Base-by-base conservation (phyloP, 768 basidiomycete genomes). In the Chalciporus piperatus region DNA sequence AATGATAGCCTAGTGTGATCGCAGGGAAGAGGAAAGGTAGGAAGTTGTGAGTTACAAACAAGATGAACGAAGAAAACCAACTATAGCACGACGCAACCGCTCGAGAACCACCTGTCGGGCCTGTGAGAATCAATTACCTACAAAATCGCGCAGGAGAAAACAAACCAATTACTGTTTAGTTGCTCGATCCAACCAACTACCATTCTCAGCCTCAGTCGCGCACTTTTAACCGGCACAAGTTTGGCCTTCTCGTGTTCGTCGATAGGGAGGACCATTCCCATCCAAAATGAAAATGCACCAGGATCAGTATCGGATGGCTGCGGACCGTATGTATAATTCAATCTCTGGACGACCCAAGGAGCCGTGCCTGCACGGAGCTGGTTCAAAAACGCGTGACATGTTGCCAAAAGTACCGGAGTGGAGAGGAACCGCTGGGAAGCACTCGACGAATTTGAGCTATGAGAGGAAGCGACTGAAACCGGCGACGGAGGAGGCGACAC, bases 131-230 rank as follows among this genome's bases (percentile, higher is more conserved):
- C 22, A 61, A 51, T 61, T 56, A 41, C 46, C 16, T 52, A 48
- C 41, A 57, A 53, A 60, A 32, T 4, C 30, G 12, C 54, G 45
- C 35, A 23, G 30, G n/a, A 51, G 30, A 40, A 43, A 17, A 57
- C 67, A 50, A 64, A 83, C 82, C 82, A 84, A 44, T 78, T 75
- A 48, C 74, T 74, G 47, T 78, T 74, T 50, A 89, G 70, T 62
- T 82, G 80, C 72, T 97, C 92, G 61, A 98, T 95, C 96, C 96
- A 98, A 62, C 92, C 89, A 23, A 90, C 89, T 51, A 97, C 87
- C 60, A 98, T 76, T 50, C 87, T 76, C 48, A 98, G 72, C 28
- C 96, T 78, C 55, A 97, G 74, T 23, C 87, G 79, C 0, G 89
- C 78, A 47, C 83, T 89, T 52, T 84, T 81, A 46, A 95, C 85